A percentile compares a stretch with the other conserved stretches of the same genome.
phyloP scores from a whole-genome alignment of 306 rosid genomes.

The Phaseolus lunatus region DNA sequence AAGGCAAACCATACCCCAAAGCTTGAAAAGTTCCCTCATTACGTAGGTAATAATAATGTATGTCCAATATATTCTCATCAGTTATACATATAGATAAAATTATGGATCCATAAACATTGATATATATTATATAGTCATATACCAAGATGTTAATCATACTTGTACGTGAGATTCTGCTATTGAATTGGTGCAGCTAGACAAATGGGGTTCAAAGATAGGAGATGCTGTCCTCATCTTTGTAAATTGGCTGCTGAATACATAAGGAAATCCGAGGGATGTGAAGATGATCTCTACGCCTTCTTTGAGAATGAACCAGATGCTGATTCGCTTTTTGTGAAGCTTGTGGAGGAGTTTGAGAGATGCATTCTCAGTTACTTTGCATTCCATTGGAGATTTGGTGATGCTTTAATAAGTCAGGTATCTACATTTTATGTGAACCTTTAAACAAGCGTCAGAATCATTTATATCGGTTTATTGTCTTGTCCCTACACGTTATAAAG shows the following conservation, averaged over 20 bases:
- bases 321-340: slow-evolving; percentile 92
- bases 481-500: background rate
- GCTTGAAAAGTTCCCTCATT: slow-evolving; percentile 85
- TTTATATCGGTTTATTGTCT: background rate
- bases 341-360: slow-evolving; percentile 97
- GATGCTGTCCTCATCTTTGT: slow-evolving; percentile 79
- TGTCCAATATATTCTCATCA: slow-evolving; percentile 5
- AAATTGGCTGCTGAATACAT: slow-evolving; percentile 89
- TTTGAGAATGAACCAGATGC: slow-evolving; percentile 77
- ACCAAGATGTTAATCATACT: background rate
- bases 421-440: background rate
- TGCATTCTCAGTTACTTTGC: slow-evolving; percentile 97
- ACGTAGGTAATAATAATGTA: slow-evolving; percentile 66
- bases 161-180: slow-evolving; percentile 11
- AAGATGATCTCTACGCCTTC: slow-evolving; percentile 79
- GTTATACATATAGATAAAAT: background rate
- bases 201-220: slow-evolving; percentile 85
- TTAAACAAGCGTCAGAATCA: background rate
- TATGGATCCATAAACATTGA: background rate
- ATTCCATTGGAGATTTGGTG: slow-evolving; percentile 89
- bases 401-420: slow-evolving; percentile 87
- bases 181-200: slow-evolving; percentile 83
- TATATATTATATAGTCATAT: background rate
- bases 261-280: slow-evolving; percentile 76
- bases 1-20: slow-evolving; percentile 57